Base-by-base conservation (phyloP, 169 alveolate genomes). In the Cryptosporidium sp. region DNA sequence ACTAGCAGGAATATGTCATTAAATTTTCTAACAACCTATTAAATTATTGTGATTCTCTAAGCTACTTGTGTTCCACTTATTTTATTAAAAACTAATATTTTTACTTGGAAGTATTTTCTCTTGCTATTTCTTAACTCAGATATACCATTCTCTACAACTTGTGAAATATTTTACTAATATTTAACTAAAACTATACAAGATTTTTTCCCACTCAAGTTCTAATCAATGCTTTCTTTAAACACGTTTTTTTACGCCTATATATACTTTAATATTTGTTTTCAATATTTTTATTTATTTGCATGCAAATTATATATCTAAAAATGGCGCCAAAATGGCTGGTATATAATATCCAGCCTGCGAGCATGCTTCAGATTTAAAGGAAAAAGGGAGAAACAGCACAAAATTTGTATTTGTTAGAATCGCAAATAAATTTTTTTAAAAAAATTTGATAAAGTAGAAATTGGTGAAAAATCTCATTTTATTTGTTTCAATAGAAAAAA, bases 311-410 rank as follows among this genome's bases (percentile, higher is more conserved):
- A 56, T 23, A 56, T 56, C 67, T 23, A 26, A 23, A 26, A 3
- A 10, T 56, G 67, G 67, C 67, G 67, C 67, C 67, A 21, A 23
- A 56, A n/a, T 26, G 18, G 37, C 35, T 26, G 16, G 37, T 56
- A 56, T 56, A 26, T 23, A 56, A 56, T 56, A 56, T 56, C 67
- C 67, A 23, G 14, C 18, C 14, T 56, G 67, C 67, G 67, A 56
- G 67, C 67, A 56, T 56, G 67, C 12, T 56, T 56, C 5, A 56
- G 35, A 8, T 23, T 26, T 4, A 21, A 26, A n/a, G 56, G 56
- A 48, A 48, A 56, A 26, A 56, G 37, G 67, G 67, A 26, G 67
- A 56, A 26, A 26, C 6, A 8, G 2, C 8, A 56, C 67, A 56
- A 56, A 56, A 56, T 56, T 56, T 5, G 16, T 3, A 56, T 5